Evolutionary conservation across 2,329 filamentous ascomycete species (phyloP), one percentile per base, ranked within the genome.

Genomic region (Stachybotrys echinatus): DNA sequence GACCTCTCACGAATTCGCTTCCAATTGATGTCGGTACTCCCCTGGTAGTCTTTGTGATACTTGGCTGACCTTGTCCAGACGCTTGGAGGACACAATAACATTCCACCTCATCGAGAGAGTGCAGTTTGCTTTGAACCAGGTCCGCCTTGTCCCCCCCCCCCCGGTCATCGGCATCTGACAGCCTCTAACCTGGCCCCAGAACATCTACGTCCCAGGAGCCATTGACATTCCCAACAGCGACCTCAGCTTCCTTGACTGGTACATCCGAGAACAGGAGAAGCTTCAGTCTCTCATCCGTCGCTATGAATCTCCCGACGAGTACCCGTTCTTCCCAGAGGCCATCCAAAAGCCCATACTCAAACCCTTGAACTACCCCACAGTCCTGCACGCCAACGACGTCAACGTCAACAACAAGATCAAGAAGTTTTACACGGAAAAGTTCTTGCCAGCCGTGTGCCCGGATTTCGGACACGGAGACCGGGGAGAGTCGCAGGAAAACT

Each of bases 51-150:
- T 39, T 12, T 18, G 17, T 40, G 17, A 40, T 40, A n/a, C 50
- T 23, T 20, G 19, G 23, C 55, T 60, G 34, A 61, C 47, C 17
- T 39, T n/a, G 18, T 31, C 40, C 63, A 99, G 94, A 64, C 94
- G 94, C 19, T 80, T 97, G 18, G 94, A 99, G 74, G 94, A 99
- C 66, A 97, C 92, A 54, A 97, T 99, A 65, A 95, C 89, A 58
- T 96, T 95, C 71, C 88, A 96, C 71, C 78, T 99, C 38, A 97
- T 97, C 64, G 94, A 99, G 73, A 87, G 94, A 39, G 92, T 92
- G n/a, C 94, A 99, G 69, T 99, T 97, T 69, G 90, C 92, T 4
- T 80, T 95, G 56, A 97, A 96, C 74, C 76, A 66, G 64, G 68
- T 46, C 44, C 38, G 21, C 8, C 39, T 40, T 23, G 23, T 37